Evolutionary conservation across 1,139 yeast species (phyloP).

Genomic region (Hansenula lynferdii): DNA sequence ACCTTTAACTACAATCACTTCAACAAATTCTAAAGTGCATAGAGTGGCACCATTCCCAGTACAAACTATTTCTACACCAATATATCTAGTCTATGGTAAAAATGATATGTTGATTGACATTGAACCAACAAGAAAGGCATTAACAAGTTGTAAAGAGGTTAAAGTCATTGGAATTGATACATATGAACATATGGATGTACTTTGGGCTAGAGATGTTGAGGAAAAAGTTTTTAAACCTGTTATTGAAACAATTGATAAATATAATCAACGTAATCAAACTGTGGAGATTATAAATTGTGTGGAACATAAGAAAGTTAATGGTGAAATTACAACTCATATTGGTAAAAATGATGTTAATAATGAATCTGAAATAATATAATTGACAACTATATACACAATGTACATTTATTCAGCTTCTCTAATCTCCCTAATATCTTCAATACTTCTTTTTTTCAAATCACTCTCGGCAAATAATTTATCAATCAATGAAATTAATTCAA

Average conservation of each 20-base stretch:
- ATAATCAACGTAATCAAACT: slow-evolving; percentile 4
- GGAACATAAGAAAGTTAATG: slow-evolving; percentile 1
- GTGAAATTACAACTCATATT: not conserved
- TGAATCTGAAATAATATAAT: no score
- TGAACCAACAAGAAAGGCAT: slow-evolving; percentile 52
- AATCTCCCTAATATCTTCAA: slow-evolving; percentile 53
- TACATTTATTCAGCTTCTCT: slow-evolving; percentile 25
- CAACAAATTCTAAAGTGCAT: slow-evolving; percentile 29
- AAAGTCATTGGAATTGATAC: slow-evolving; percentile 37
- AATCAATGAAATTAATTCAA: slow-evolving; percentile 61
- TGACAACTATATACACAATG: not conserved
- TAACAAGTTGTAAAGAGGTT: slow-evolving; percentile 39
- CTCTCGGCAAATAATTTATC: slow-evolving; percentile 66
- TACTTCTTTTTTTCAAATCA: slow-evolving; percentile 53
- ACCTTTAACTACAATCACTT: slow-evolving; percentile 14
- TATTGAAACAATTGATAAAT: slow-evolving; percentile 13
- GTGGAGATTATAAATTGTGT: slow-evolving; percentile 2
- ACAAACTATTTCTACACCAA: slow-evolving; percentile 54
- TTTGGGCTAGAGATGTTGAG: slow-evolving; percentile 74
- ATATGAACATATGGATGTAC: slow-evolving; percentile 80
- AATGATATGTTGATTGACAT: slow-evolving; percentile 80
- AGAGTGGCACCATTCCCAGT: slow-evolving; percentile 60
- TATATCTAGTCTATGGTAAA: slow-evolving; percentile 69
- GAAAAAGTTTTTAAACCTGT: slow-evolving; percentile 35
- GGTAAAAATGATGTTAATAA: not conserved